Base-by-base conservation (phyloP, 164 flowering plant genomes). In the Akebia trifoliata region DNA sequence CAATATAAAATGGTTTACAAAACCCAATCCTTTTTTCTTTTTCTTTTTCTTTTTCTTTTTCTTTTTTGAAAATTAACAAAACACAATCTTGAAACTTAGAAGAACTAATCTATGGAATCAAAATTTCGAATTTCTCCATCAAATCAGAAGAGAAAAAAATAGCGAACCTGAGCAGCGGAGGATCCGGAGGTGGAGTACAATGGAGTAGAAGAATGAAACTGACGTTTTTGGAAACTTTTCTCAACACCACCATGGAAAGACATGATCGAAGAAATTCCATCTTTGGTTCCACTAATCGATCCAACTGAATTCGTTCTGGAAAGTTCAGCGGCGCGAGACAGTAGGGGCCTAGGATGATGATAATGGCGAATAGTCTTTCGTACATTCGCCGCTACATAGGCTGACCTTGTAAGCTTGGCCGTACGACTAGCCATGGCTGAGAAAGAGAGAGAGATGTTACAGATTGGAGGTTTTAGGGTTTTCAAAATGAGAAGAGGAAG, bases 101-200 rank as follows among this genome's bases (percentile, higher is more conserved):
- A n/a, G n/a, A n/a, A n/a, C n/a, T n/a, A n/a, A n/a, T n/a, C n/a
- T n/a, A n/a, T n/a, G n/a, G n/a, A n/a, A n/a, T n/a, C n/a, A n/a
- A n/a, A n/a, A n/a, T n/a, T n/a, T n/a, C n/a, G n/a, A n/a, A n/a
- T n/a, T n/a, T n/a, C n/a, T n/a, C n/a, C n/a, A n/a, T n/a, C n/a
- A n/a, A n/a, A n/a, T n/a, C n/a, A 8, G 6, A 17, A 31, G 24
- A 12, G 34, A 30, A 2, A 12, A 9, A 34, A 32, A 35, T 10
- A 49, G 4, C 37, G 4, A 55, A 77, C 78, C 78, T 74, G 73
- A 30, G 72, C 48, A 21, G 75, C 56, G n/a, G 72, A 21, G 44
- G 62, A 40, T n/a, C 51, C 59, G 10, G 76, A 50, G 22, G 66
- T 8, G 26, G 37, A 36, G 59, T 43, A 67, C 15, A 54, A 49